Evolutionary conservation across 306 rosid genomes (phyloP).

Genomic region (Mimosa pudica): DNA sequence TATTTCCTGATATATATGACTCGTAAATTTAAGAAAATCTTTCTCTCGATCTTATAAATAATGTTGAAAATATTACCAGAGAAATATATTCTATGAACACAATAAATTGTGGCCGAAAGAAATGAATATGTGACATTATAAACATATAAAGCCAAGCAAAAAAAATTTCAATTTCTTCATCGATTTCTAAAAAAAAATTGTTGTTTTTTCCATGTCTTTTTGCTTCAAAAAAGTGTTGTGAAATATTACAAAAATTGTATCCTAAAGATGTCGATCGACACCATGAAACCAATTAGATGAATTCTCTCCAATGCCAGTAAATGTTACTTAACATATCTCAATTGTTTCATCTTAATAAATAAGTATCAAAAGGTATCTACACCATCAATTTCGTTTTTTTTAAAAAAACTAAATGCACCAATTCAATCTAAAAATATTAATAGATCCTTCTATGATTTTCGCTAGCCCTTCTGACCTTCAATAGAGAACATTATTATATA

Average conservation of each 20-base stretch:
- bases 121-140: not conserved
- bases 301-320: not conserved
- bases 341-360: not conserved
- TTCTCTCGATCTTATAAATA: no score
- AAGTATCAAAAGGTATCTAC: not conserved
- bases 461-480: no score
- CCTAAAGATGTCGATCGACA: not conserved
- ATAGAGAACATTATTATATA: no score
- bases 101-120: no score
- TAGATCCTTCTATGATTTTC: not conserved
- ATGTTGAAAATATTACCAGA: no score
- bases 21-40: no score
- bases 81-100: not conserved
- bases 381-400: not conserved
- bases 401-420: not conserved
- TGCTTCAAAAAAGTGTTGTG: not conserved
- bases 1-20: no score
- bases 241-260: not conserved
- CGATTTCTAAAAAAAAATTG: no score
- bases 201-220: not conserved
- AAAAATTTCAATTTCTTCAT: not conserved
- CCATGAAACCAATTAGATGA: not conserved
- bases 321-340: not conserved
- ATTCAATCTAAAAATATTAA: not conserved
- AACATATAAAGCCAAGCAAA: not conserved